Base-by-base conservation (phyloP, 495 filamentous ascomycete species). In the Clavariopsis aquatica region DNA sequence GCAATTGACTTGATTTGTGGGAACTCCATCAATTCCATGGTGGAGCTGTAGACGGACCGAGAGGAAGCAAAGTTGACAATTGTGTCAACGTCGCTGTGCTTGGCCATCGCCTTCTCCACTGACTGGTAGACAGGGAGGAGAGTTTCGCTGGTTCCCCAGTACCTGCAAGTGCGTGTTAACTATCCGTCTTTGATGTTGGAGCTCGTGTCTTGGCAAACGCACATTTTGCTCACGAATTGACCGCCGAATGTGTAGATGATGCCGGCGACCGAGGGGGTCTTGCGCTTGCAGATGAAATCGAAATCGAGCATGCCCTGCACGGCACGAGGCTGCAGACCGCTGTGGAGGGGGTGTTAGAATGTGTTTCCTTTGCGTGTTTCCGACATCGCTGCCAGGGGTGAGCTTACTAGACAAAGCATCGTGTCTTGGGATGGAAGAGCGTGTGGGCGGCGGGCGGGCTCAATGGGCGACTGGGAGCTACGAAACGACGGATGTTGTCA, bases 241-340 rank as follows among this genome's bases (percentile, higher is more conserved):
- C 94, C 94, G 78, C 94, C 94, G 76, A 98, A 98, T 70, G 94
- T 97, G 84, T 98, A 98, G 82, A 98, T 98, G 80, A 98, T 98
- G 79, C 92, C 94, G 69, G 94, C 94, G 53, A 98, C 94, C 65
- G 94, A 98, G 61, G 94, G 94, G 17, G 92, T 96, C 75, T 83
- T 83, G 62, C 94, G 90, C 85, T 97, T 98, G 91, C 94, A 98
- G 81, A 98, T 98, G 85, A 98, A 98, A 84, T 98, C 94, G 79
- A 98, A 98, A 79, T 98, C 94, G 76, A 98, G 89, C 94, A 98
- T 98, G 78, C 95, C 95, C 83, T 98, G 94, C 70, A 97, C 95
- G 72, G 94, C 94, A 75, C 91, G 87, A 69, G 95, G 95, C 81
- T 98, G 94, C 74, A 98, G 87, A 72, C 94, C 94, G 80, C 86